Conservation (phyloP, 768 basidiomycete genomes). For the Tylopilus intermedius region DNA sequence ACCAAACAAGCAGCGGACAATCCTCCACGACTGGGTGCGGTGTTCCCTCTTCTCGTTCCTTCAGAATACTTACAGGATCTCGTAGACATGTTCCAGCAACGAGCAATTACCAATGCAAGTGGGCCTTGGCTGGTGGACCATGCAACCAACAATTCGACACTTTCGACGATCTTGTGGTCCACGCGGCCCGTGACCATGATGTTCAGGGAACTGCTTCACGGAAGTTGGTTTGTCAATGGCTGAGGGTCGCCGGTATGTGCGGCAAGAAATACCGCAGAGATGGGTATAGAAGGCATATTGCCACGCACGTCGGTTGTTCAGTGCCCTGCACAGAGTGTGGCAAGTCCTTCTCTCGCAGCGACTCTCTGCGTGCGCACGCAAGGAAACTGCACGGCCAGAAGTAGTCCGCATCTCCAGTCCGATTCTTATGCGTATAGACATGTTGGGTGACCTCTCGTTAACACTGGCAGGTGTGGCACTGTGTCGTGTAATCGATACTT, state of each 20-base stretch:
- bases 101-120: not conserved
- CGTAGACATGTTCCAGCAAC: not conserved
- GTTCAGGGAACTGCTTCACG: not conserved
- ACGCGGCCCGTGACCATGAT: not conserved
- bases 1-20: not conserved
- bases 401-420: not conserved
- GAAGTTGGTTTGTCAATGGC: constrained; percentile 5
- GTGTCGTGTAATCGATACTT: not conserved
- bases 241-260: not conserved
- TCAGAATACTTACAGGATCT: not conserved
- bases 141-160: not conserved
- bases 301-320: not conserved
- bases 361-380: constrained; percentile 1
- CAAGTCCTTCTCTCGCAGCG: constrained; percentile 3
- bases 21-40: not conserved
- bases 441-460: not conserved
- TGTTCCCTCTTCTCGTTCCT: not conserved
- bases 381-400: not conserved
- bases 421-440: not conserved
- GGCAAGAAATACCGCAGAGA: not conserved
- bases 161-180: constrained; percentile 6
- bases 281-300: constrained; percentile 4
- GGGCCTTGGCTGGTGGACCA: not conserved
- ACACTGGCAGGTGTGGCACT: no score
- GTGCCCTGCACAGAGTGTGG: not conserved